Evolutionary conservation across 2,329 filamentous ascomycete species (phyloP).

Genomic region (Kalaharituber pfeilii): DNA sequence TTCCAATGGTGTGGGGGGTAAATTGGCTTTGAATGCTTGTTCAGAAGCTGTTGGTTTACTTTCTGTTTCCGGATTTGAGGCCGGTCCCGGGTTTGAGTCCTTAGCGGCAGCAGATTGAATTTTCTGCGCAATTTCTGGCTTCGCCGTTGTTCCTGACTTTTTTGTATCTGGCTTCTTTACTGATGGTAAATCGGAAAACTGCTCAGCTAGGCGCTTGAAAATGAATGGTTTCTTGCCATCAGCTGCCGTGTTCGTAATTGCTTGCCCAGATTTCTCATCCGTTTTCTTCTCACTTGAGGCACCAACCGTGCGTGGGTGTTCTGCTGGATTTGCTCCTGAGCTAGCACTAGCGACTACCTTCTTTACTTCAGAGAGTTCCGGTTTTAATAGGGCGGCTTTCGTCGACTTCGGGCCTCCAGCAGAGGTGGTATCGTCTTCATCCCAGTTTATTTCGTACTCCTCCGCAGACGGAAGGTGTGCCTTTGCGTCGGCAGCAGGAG

Average conservation of each 20-base stretch:
- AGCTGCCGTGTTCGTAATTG: not conserved
- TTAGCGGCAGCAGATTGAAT: not conserved
- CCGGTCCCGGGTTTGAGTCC: not conserved
- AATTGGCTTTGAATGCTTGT: not conserved
- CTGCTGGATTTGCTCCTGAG: not conserved
- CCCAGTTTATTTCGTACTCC: slow-evolving; percentile 62
- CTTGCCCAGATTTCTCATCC: not conserved
- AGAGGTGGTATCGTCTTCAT: slow-evolving; percentile 39
- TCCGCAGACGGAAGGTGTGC: slow-evolving; percentile 24
- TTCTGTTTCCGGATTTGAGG: not conserved
- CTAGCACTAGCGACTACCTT: not conserved
- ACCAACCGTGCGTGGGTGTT: not conserved
- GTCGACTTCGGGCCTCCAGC: not conserved
- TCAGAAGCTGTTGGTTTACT: not conserved
- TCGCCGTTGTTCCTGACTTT: not conserved
- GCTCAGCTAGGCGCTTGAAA: slow-evolving; percentile 13
- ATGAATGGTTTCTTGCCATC: slow-evolving; percentile 15
- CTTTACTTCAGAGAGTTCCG: not conserved
- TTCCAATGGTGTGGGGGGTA: not conserved
- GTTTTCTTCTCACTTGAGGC: not conserved
- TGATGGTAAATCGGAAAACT: slow-evolving; percentile 8
- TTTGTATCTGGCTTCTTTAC: slow-evolving; percentile 2
- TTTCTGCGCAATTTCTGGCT: not conserved
- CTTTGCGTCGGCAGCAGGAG: slow-evolving; percentile 22
- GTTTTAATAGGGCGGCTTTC: not conserved